Evolutionary conservation across 345 rosid genomes (phyloP).

Genomic region (Trapa bicornis): DNA sequence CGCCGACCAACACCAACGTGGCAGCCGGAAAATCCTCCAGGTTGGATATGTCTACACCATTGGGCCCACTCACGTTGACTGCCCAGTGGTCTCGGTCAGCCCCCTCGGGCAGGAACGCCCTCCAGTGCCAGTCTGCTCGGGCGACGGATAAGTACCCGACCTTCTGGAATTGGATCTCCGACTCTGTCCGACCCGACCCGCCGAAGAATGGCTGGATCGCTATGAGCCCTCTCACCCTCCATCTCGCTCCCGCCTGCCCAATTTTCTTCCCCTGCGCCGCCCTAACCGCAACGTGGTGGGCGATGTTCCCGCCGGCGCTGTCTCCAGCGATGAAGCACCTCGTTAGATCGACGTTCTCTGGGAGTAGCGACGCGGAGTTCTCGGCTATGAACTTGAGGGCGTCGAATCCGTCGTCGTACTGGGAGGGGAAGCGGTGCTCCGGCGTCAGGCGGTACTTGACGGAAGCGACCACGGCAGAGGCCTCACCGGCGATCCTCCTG

Average conservation of each 20-base stretch:
- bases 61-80: constrained; percentile 35
- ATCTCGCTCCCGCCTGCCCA: constrained; percentile 8
- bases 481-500: constrained; percentile 39
- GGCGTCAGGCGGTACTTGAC: constrained; percentile 54
- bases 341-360: constrained; percentile 6
- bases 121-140: constrained; percentile 50
- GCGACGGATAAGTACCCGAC: not conserved
- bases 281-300: constrained; percentile 9
- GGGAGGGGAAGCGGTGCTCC: constrained; percentile 21
- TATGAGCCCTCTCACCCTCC: constrained; percentile 27
- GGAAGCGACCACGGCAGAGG: constrained; percentile 49
- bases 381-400: constrained; percentile 14
- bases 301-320: constrained; percentile 14
- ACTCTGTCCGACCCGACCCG: constrained; percentile 60
- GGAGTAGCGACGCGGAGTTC: constrained; percentile 8
- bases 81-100: constrained; percentile 40
- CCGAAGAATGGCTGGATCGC: constrained; percentile 75
- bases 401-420: constrained; percentile 16
- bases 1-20: constrained; percentile 37
- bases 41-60: constrained; percentile 25
- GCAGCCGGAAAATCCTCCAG: constrained; percentile 35
- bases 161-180: constrained; percentile 25
- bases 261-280: constrained; percentile 8
- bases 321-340: constrained; percentile 8
- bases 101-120: constrained; percentile 44